Conservation (phyloP, 345 rosid species). For the Bretschneidera sinensis region DNA sequence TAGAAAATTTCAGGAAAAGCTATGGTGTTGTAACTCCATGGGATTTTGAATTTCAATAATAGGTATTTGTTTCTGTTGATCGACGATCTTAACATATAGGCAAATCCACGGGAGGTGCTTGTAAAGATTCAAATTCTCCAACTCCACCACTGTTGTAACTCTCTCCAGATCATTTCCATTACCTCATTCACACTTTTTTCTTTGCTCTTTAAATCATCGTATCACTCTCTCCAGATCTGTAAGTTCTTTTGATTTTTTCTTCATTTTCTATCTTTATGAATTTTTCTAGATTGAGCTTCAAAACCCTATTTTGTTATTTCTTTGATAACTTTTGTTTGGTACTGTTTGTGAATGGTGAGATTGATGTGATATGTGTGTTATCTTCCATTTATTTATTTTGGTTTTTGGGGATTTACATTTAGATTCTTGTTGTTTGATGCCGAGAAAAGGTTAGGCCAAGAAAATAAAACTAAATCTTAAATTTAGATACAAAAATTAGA, state of each 20-base stretch:
- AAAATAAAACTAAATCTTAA: too few relatives aligned
- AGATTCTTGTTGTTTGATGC: background rate
- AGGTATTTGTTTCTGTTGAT: too few relatives aligned
- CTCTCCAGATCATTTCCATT: background rate
- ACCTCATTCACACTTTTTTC: background rate
- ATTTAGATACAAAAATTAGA: too few relatives aligned
- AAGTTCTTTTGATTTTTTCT: slow-evolving; percentile 14
- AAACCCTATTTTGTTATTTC: background rate
- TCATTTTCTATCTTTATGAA: too few relatives aligned
- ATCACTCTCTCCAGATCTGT: slow-evolving; percentile 32
- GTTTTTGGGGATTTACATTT: background rate
- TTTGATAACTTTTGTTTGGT: background rate
- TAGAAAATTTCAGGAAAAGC: too few relatives aligned
- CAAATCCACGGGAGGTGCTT: too few relatives aligned
- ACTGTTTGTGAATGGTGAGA: background rate
- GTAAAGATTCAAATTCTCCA: too few relatives aligned
- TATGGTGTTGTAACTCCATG: too few relatives aligned
- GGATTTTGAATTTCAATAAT: too few relatives aligned
- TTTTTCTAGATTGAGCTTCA: background rate
- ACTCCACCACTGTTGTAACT: too few relatives aligned
- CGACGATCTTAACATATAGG: too few relatives aligned
- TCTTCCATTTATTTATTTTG: background rate
- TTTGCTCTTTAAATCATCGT: background rate
- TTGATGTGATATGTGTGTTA: background rate
- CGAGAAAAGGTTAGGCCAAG: background rate